Evolutionary conservation across 2,329 filamentous ascomycete species (phyloP).

Genomic region (Cryphonectria carpinicola): DNA sequence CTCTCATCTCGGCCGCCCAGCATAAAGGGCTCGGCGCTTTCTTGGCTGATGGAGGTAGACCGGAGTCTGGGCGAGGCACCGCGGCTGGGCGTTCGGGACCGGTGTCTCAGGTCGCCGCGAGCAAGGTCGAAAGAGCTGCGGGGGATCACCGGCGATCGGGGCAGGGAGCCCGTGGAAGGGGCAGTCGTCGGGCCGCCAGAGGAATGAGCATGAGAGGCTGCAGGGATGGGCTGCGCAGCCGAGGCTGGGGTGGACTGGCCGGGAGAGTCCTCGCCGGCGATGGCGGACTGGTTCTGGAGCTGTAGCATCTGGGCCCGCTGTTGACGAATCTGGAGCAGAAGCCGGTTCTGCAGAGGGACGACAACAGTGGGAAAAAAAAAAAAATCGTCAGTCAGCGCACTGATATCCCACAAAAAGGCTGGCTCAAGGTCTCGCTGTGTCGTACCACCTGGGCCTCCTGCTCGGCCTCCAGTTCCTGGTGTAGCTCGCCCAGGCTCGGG

Average conservation of each 20-base stretch:
- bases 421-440: constrained; percentile 27
- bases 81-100: constrained; percentile 63
- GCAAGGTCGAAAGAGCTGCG: constrained; percentile 64
- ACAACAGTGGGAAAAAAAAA: background rate
- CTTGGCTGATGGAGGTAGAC: constrained; percentile 61
- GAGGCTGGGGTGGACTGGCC: constrained; percentile 31
- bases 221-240: constrained; percentile 15
- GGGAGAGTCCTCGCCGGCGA: constrained; percentile 45
- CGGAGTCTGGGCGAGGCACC: constrained; percentile 60
- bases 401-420: background rate
- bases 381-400: background rate
- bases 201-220: constrained; percentile 40
- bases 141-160: constrained; percentile 54
- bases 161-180: constrained; percentile 48
- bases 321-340: constrained; percentile 75
- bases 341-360: constrained; percentile 61
- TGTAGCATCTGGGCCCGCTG: constrained; percentile 73
- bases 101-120: constrained; percentile 57
- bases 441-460: constrained; percentile 77
- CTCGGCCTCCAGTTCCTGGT: constrained; percentile 79
- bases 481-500: constrained; percentile 75
- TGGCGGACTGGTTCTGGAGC: constrained; percentile 52
- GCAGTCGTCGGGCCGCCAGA: constrained; percentile 39
- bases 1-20: constrained; percentile 73
- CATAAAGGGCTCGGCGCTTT: constrained; percentile 61